Percentiles rank a stretch among this genome's conserved stretches.
phyloP scores from a whole-genome alignment of 441 rosid species.

The Arabidopsis lyrata region DNA sequence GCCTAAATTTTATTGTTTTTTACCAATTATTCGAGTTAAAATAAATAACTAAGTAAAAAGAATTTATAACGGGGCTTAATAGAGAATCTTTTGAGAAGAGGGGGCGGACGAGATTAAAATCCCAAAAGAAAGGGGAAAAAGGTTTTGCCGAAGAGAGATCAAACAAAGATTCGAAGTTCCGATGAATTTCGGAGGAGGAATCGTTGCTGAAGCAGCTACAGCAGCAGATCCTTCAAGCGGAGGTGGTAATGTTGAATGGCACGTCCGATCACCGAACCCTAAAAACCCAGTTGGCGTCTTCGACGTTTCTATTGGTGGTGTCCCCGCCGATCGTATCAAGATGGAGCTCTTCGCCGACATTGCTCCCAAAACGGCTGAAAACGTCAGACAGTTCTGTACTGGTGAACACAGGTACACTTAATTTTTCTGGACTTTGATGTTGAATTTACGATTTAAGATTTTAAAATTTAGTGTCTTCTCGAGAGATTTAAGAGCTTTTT shows the following conservation, averaged over 20 bases:
- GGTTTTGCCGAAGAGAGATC: not conserved
- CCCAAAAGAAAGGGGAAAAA: not conserved
- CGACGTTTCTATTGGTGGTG: constrained; percentile 87
- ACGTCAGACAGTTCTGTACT: constrained; percentile 98
- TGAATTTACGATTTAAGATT: not conserved
- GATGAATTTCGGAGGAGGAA: constrained; percentile 69
- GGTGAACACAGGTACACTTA: constrained; percentile 79
- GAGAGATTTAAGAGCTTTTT: constrained; percentile 16
- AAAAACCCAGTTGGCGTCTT: constrained; percentile 95
- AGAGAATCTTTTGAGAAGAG: no score
- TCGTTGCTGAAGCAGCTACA: constrained; percentile 28
- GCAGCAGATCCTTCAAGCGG: constrained; percentile 41
- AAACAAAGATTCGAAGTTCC: not conserved
- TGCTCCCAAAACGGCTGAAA: constrained; percentile 90
- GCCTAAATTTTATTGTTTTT: no score
- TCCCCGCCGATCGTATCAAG: constrained; percentile 92
- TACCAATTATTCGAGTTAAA: no score
- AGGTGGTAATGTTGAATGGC: constrained; percentile 90
- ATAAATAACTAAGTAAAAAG: no score
- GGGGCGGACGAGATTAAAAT: no score
- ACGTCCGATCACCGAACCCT: constrained; percentile 87
- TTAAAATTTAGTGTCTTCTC: no score
- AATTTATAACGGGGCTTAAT: no score
- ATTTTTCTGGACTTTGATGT: not conserved
- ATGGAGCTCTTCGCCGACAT: constrained; percentile 98